These are phyloP conservation scores for Solanum etuberosum DNA, from an alignment of 257 asterid genomes.

Conservation along the genomic window DNA sequence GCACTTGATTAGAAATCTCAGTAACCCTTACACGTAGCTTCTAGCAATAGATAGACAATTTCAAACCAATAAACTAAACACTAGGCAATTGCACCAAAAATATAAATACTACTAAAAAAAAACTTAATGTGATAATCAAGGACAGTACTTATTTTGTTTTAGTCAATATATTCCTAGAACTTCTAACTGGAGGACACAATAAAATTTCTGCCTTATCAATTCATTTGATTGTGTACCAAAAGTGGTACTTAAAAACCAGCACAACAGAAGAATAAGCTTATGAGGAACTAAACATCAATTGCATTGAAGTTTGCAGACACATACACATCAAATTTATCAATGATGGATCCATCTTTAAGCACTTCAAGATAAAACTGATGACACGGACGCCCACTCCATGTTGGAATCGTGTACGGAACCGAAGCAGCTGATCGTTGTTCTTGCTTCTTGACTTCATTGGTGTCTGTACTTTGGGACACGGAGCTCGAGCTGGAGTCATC, in stretches of 20 bases:
- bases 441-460: slow-evolving; percentile 16
- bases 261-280: background rate
- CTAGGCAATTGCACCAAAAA: background rate
- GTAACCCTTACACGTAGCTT: background rate
- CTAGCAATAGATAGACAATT: background rate
- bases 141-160: background rate
- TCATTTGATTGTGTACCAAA: background rate
- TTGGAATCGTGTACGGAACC: slow-evolving; percentile 70
- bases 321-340: slow-evolving; percentile 64
- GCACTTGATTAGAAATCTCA: background rate
- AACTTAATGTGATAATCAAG: background rate
- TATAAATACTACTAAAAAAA: background rate
- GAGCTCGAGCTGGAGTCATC: slow-evolving; percentile 5
- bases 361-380: slow-evolving; percentile 63
- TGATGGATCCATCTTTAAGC: slow-evolving; percentile 76
- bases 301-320: background rate
- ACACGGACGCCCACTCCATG: slow-evolving; percentile 72
- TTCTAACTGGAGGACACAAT: background rate
- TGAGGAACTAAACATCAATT: background rate
- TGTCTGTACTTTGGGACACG: background rate
- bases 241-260: background rate
- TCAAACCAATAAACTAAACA: background rate
- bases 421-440: slow-evolving; percentile 15
- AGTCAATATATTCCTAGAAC: background rate
- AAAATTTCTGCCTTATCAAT: background rate